These are phyloP conservation scores for Fagopyrum homotropicum DNA, from an alignment of 148 eudicot species.

Conservation along the genomic window DNA sequence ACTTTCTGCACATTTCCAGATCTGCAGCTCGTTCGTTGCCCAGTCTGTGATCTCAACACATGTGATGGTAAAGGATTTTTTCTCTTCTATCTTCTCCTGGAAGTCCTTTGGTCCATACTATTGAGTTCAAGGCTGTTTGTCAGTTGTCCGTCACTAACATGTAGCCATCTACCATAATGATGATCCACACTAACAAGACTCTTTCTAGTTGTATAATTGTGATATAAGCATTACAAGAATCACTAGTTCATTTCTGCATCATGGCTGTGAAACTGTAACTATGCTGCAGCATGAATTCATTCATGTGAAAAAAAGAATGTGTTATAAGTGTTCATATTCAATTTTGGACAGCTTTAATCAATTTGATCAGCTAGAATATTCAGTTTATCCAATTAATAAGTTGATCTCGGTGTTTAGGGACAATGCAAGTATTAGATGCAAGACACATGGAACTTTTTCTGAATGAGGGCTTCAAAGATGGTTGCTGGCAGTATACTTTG, in stretches of 20 bases:
- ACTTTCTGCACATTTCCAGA: slow-evolving; percentile 36
- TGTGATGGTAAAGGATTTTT: slow-evolving; percentile 69
- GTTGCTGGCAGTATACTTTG: slow-evolving; percentile 67
- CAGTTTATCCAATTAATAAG: neutral
- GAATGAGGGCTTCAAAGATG: slow-evolving; percentile 47
- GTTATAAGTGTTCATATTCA: neutral
- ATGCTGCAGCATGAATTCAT: neutral
- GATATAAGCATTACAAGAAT: neutral
- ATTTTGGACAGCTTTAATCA: neutral
- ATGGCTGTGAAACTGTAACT: slow-evolving; percentile 5
- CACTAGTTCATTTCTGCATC: neutral
- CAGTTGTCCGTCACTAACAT: neutral
- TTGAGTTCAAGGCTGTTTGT: neutral
- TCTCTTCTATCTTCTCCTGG: neutral
- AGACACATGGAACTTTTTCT: slow-evolving; percentile 89
- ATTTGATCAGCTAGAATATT: neutral
- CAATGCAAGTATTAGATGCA: slow-evolving; percentile 88
- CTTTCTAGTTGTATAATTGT: neutral
- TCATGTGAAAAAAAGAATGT: slow-evolving; percentile 1
- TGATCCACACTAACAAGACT: neutral
- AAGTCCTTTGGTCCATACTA: neutral
- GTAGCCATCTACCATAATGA: neutral
- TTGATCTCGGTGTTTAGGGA: slow-evolving; percentile 39
- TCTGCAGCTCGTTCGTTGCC: slow-evolving; percentile 96
- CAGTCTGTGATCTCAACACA: slow-evolving; percentile 86